Base-by-base conservation (phyloP, 2,329 filamentous ascomycete genomes). In the Macrophomina tecta region DNA sequence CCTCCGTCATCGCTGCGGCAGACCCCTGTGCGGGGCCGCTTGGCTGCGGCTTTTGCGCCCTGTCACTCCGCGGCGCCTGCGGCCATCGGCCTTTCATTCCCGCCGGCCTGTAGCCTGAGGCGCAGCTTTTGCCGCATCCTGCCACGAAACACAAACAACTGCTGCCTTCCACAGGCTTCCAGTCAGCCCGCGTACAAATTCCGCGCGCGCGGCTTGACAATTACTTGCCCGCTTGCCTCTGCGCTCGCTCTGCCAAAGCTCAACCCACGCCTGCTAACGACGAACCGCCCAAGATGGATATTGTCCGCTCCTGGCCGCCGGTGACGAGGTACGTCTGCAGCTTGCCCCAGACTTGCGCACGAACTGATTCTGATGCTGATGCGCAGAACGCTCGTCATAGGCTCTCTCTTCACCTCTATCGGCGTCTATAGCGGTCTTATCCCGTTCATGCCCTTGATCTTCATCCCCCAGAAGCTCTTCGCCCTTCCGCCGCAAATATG, bases 281-380 rank as follows among this genome's bases (percentile, higher is more conserved):
- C n/a, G 5, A 70, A 55, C 68, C 68, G 56, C 66, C 61, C 67
- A 74, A 71, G 66, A 86, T 88, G 84, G 87, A 89, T 78, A 81
- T 82, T 69, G 90, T 89, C 76, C 89, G 87, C 86, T 82, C 84
- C 71, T 84, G 87, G 72, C 89, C 89, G 74, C 89, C 89, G 66
- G 86, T 91, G 72, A 83, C 87, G 67, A 87, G 89, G 89, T 91
- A 84, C 73, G 82, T 69, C 56, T 14, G 14, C 30, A 32, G 30
- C 30, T 18, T 18, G 1, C 5, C n/a, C 58, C n/a, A n/a, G 28
- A 32, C 46, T 52, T 38, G 34, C 36, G 48, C 63, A 36, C 18
- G 12, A 23, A 63, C 34, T 51, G 23, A 58, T 66, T 63, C n/a
- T 45, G 40, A 38, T 52, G n/a, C 60, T 61, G 36, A 51, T 67